A percentile compares a stretch with the other conserved stretches of the same genome.
Conservation (phyloP, 2,329 filamentous ascomycete species). For the Diaporthe sp. region DNA sequence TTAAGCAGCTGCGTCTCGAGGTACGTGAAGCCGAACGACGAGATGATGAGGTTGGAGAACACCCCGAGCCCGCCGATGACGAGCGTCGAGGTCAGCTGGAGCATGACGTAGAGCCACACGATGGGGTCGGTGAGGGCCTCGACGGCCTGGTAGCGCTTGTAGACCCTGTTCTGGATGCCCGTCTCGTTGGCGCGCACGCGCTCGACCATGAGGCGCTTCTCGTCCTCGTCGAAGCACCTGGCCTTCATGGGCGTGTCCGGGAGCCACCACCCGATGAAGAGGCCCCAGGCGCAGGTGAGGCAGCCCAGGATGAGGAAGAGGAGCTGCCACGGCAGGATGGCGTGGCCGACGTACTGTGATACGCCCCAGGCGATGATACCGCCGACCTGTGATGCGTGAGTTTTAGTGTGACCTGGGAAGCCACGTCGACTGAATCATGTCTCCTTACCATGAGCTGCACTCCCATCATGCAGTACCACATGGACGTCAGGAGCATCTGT, state of each 20-base stretch:
- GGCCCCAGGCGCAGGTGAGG: slow-evolving; percentile 52
- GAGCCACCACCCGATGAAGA: slow-evolving; percentile 56
- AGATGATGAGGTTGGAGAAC: slow-evolving; percentile 57
- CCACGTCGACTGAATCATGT: no score
- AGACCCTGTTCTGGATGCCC: slow-evolving; percentile 53
- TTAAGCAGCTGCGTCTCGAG: slow-evolving; percentile 56
- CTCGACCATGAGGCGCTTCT: slow-evolving; percentile 55
- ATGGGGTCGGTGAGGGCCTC: slow-evolving; percentile 54
- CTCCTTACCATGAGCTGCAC: slow-evolving; percentile 31
- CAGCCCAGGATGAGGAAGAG: slow-evolving; percentile 59
- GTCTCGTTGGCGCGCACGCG: slow-evolving; percentile 55
- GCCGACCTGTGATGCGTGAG: slow-evolving; percentile 45
- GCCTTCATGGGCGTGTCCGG: slow-evolving; percentile 67
- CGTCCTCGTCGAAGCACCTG: slow-evolving; percentile 60
- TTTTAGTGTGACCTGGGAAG: no score
- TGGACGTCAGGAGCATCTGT: slow-evolving; percentile 46
- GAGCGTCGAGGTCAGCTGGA: slow-evolving; percentile 48
- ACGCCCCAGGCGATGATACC: slow-evolving; percentile 56
- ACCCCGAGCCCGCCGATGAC: slow-evolving; percentile 54
- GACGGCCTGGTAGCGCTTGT: slow-evolving; percentile 54
- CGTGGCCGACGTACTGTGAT: slow-evolving; percentile 49
- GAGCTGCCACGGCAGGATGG: slow-evolving; percentile 56
- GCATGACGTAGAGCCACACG: slow-evolving; percentile 48
- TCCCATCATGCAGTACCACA: slow-evolving; percentile 44
- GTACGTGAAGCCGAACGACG: slow-evolving; percentile 55